Conservation (phyloP, 2,329 filamentous ascomycete species). For the Chalaropsis ovoidea region DNA sequence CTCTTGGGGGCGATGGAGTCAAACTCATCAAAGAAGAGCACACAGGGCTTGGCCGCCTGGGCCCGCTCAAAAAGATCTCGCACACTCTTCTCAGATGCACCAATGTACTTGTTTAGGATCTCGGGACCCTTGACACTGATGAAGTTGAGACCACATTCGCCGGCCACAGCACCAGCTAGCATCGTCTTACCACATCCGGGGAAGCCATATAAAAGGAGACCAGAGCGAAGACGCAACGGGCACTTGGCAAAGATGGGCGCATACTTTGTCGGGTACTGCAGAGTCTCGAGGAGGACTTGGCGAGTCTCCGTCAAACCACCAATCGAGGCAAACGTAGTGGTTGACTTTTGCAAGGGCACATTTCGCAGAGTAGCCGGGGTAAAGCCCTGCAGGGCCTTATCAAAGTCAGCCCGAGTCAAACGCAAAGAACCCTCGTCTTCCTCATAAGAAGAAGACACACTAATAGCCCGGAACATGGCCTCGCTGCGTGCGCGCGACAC, state of each 20-base stretch:
- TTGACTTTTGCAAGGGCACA: slow-evolving; percentile 85
- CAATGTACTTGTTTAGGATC: slow-evolving; percentile 98
- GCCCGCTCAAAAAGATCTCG: slow-evolving; percentile 91
- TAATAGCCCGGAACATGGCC: slow-evolving; percentile 75
- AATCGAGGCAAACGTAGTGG: slow-evolving; percentile 84
- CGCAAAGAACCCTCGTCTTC: slow-evolving; percentile 45
- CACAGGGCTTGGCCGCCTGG: slow-evolving; percentile 79
- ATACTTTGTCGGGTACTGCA: slow-evolving; percentile 96
- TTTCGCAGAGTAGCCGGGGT: slow-evolving; percentile 91
- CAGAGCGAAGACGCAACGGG: slow-evolving; percentile 85
- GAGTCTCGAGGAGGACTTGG: slow-evolving; percentile 82
- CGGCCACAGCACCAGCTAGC: slow-evolving; percentile 90
- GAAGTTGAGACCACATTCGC: slow-evolving; percentile 95
- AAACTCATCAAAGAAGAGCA: slow-evolving; percentile 98
- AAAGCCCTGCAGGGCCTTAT: slow-evolving; percentile 77
- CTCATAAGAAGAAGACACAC: slow-evolving; percentile 36
- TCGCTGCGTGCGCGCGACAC: slow-evolving; percentile 84
- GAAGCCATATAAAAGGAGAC: slow-evolving; percentile 84
- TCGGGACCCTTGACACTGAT: slow-evolving; percentile 97
- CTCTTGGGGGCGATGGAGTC: slow-evolving; percentile 95
- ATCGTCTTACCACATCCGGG: slow-evolving; percentile 96
- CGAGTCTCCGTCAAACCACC: slow-evolving; percentile 80
- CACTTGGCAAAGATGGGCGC: slow-evolving; percentile 96
- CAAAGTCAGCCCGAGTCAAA: slow-evolving; percentile 67
- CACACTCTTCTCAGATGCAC: slow-evolving; percentile 91